Evolutionary conservation across 1,284 basidiomycete genomes (phyloP).

Genomic region (Ustilago shanxiensis): DNA sequence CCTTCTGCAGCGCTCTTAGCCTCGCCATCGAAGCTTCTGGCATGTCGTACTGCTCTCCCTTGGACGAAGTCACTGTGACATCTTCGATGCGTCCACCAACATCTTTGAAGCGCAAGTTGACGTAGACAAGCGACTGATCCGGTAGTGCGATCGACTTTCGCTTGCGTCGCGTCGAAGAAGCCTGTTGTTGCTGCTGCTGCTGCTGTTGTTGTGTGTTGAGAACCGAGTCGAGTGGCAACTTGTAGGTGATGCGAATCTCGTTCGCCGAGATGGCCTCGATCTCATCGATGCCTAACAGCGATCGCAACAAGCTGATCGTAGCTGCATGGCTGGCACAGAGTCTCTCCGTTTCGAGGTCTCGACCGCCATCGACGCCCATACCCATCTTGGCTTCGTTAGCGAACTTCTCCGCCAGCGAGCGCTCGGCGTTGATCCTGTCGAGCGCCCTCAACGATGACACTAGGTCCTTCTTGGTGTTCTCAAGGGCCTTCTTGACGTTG

Average conservation of each 20-base stretch:
- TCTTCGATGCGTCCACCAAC: constrained; percentile 52
- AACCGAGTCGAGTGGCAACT: constrained; percentile 39
- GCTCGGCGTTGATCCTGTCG: constrained; percentile 60
- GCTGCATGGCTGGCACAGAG: constrained; percentile 54
- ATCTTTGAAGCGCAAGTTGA: constrained; percentile 49
- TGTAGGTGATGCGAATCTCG: constrained; percentile 52
- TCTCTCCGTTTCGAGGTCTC: constrained; percentile 61
- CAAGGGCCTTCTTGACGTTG: constrained; percentile 48
- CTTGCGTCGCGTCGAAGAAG: constrained; percentile 28
- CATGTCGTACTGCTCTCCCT: constrained; percentile 51
- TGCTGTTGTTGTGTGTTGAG: constrained; percentile 22
- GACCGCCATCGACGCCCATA: constrained; percentile 56
- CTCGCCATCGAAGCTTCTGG: constrained; percentile 46
- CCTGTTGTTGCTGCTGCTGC: constrained; percentile 17
- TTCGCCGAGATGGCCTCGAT: constrained; percentile 39
- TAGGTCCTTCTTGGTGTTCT: constrained; percentile 60
- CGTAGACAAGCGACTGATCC: constrained; percentile 38
- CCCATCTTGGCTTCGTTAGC: constrained; percentile 63
- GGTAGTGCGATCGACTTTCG: constrained; percentile 47
- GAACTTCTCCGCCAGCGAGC: constrained; percentile 59
- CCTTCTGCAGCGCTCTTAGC: constrained; percentile 40
- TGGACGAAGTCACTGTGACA: constrained; percentile 43
- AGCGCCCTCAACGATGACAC: constrained; percentile 50
- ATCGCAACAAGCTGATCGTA: constrained; percentile 44
- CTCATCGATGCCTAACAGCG: constrained; percentile 49